Evolutionary conservation across 176 grass and related monocot genomes (phyloP), one percentile per base, ranked within the genome.

Genomic region (Triticum dicoccoides): DNA sequence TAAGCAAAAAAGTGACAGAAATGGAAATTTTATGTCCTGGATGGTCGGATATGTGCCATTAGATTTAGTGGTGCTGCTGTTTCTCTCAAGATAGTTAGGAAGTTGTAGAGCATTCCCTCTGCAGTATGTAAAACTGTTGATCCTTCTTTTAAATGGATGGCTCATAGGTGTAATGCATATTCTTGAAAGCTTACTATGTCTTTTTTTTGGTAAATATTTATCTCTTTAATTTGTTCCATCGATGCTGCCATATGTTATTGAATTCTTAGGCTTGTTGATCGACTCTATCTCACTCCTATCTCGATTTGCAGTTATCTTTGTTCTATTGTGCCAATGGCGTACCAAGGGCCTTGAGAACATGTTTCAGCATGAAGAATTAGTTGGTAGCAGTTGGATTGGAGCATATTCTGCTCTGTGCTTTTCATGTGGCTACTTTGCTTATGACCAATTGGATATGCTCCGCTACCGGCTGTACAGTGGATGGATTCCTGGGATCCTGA

Each of bases 371-470:
- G 89, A 88, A 74, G 88, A 96, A 85, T 81, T 99, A 86, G 87
- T 94, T 81, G 83, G 90, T 75, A 87, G 80, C 73, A 83, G 80
- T 73, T 99, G 92, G 94, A 45, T 90, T 25, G 97, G 94, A 71
- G 90, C 97, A 69, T 92, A 94, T 90, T 90, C 86, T 73, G 88
- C 94, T 32, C 67, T 96, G 25, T 99, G 92, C 73, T 94, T 99
- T 89, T 99, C 97, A 52, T 94, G 92, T 89, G 92, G 94, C 54
- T 99, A 99, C 90, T 96, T 99, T 92, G 97, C 94, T 15, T 96
- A 99, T 82, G 97, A 99, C 80, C 97, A 99, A 88, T 83, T 99
- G 90, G 97, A 99, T 80, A 94, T 99, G 92, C 88, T 94, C 61
- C 85, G 79, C 32, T 94, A 93, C 87, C 79, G 83, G 13, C 87